Evolutionary conservation across 2,329 filamentous ascomycete species (phyloP).

Genomic region (Colletotrichum sp.): DNA sequence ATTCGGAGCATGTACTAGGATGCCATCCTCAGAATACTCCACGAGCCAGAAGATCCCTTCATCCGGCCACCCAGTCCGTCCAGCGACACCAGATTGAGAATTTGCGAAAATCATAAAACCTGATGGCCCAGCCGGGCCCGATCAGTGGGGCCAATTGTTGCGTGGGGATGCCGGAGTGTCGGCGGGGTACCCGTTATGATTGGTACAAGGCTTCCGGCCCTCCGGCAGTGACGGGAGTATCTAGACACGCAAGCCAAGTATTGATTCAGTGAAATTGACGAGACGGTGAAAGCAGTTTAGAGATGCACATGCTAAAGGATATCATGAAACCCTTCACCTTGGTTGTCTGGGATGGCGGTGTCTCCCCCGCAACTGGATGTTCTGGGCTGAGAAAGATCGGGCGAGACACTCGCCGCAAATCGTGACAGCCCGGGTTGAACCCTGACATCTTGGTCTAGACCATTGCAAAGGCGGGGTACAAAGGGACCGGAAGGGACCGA

Average conservation of each 20-base stretch:
- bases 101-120: neutral
- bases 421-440: neutral
- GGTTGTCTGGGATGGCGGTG: neutral
- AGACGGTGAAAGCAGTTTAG: neutral
- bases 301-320: neutral
- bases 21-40: fast-evolving
- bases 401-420: neutral
- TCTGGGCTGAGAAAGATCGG: neutral
- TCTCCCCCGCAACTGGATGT: neutral
- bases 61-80: neutral
- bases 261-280: neutral
- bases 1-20: neutral
- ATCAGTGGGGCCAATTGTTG: neutral
- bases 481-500: neutral
- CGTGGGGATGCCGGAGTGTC: neutral
- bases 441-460: neutral
- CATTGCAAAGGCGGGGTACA: neutral
- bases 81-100: neutral
- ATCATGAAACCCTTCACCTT: neutral
- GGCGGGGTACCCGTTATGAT: neutral
- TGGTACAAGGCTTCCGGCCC: neutral
- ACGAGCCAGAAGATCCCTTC: neutral
- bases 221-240: neutral
- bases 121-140: neutral
- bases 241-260: neutral